Evolutionary conservation across 2,329 filamentous ascomycete species (phyloP), one percentile per base, ranked within the genome.

Genomic region (Aspergillus sp.): DNA sequence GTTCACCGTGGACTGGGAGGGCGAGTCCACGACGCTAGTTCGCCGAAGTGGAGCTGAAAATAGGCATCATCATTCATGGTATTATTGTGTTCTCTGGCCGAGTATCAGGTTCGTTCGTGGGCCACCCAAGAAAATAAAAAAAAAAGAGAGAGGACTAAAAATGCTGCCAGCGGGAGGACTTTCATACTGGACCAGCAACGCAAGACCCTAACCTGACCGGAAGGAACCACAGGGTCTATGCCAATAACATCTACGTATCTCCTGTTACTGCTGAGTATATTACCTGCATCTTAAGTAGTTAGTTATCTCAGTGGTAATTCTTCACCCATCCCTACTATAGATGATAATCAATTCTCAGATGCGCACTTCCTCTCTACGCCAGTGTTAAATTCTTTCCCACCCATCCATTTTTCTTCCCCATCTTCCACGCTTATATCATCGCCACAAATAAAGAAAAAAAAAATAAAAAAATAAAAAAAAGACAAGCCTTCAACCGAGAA

Each of bases 11-110:
- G 61, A 52, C 54, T 59, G 57, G 55, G 56, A 48, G 52, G 32
- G 28, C 32, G 47, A 47, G 59, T 58, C 39, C 49, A 58, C 47
- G 47, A 55, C 51, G 48, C 58, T 60, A 56, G 58, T 64, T 64
- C 55, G 41, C 58, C 52, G 49, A 30, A 39, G 63, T 64, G 63
- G 63, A 64, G 60, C 56, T 38, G 41, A 59, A 51, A 55, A 54
- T 63, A 64, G 63, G 63, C 63, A 64, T 57, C 63, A 64, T 64
- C 57, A 63, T 64, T 64, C 52, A 60, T 55, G 52, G 47, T 55
- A 38, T 50, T 49, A 49, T 25, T 30, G 15, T 49, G 12, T 10
- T 8, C 23, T 49, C 23, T 49, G 13, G 17, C 17, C 17, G 41
- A 25, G 23, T 49, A 25, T 49, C 47, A 25, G 25, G 21, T 49